These are phyloP conservation scores for Xylaria sp. DNA, from an alignment of 2,329 filamentous ascomycete species.

Conservation along the genomic window DNA sequence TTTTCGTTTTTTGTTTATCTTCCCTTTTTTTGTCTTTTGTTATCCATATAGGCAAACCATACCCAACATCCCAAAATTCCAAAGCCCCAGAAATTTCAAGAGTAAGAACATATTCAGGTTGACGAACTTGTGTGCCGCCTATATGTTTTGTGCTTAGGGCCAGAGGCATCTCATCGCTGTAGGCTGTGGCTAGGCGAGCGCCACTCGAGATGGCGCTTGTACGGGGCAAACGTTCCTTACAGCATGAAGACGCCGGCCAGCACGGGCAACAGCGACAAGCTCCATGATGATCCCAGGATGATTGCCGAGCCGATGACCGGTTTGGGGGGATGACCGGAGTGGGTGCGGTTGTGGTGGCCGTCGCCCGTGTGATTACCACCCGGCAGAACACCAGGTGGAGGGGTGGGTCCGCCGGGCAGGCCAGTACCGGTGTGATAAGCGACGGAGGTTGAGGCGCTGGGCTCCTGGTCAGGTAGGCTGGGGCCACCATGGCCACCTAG, in stretches of 20 bases:
- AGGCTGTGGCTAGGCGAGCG: not conserved
- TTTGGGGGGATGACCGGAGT: not conserved
- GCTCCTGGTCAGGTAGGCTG: not conserved
- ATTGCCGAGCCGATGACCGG: slow-evolving; percentile 11
- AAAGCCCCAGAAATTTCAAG: not conserved
- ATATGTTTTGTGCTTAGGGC: not conserved
- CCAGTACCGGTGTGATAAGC: slow-evolving; percentile 13
- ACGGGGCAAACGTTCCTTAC: not conserved
- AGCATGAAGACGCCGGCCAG: slow-evolving; percentile 1
- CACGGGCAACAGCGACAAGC: not conserved
- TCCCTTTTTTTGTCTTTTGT: not conserved
- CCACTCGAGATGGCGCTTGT: not conserved
- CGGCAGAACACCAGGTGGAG: not conserved
- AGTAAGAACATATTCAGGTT: not conserved
- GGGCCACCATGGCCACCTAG: not conserved
- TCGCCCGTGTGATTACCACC: not conserved
- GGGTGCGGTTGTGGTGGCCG: not conserved
- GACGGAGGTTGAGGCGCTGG: slow-evolving; percentile 14
- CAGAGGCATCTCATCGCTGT: not conserved
- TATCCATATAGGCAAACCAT: not conserved
- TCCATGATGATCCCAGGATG: not conserved
- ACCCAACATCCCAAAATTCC: not conserved
- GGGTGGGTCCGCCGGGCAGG: not conserved
- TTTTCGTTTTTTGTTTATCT: not conserved
- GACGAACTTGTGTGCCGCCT: not conserved